Base-by-base conservation (phyloP, 768 basidiomycete genomes). In the Pulveroboletus sp. region DNA sequence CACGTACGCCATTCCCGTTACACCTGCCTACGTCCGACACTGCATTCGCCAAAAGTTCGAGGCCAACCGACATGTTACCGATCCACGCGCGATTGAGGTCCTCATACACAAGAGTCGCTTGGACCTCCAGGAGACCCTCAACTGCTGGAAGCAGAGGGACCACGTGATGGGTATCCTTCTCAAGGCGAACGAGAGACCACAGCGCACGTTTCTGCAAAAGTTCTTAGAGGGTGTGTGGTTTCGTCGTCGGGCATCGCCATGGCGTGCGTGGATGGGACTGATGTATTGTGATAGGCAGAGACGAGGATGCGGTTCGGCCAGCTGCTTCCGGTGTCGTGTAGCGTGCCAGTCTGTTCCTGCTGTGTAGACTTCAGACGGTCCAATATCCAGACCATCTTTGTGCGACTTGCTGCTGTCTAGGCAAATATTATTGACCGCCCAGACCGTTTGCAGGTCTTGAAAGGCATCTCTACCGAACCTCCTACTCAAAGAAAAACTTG, bases 101-200 rank as follows among this genome's bases (percentile, higher is more conserved):
- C 75, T 97, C 59, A 63, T 96, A 36, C 77, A 86, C 63, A 97
- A 97, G 76, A 77, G 81, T 46, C 75, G 82, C 55, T 86, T 83
- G 71, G 93, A 97, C 58, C 90, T 83, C 63, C 95, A 98, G 75
- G 95, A 97, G 76, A 86, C 86, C 46, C 76, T 96, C 76, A 97
- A 97, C 65, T 81, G 79, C 60, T 97, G 93, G 93, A 93, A 93
- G 64, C 87, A 89, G 73, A 78, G 75, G 38, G 86, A 90, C 53
- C 89, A 93, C 62, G 73, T 93, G 28, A 69, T 83, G 67, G 89
- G 88, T 3, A 78, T 88, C 31, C 65, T 91, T 43, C 68, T 90
- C 51, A 67, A 77, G 53, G 56, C 64, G 47, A 70, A 75, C 1
- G 71, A 76, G 46, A 74, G 77, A 51, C 73, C 73, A 6, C 71